Percentiles rank a stretch among this genome's conserved stretches.
These are phyloP conservation scores for Solanum infundibuliforme DNA, from an alignment of 257 asterid genomes.

Conservation along the genomic window DNA sequence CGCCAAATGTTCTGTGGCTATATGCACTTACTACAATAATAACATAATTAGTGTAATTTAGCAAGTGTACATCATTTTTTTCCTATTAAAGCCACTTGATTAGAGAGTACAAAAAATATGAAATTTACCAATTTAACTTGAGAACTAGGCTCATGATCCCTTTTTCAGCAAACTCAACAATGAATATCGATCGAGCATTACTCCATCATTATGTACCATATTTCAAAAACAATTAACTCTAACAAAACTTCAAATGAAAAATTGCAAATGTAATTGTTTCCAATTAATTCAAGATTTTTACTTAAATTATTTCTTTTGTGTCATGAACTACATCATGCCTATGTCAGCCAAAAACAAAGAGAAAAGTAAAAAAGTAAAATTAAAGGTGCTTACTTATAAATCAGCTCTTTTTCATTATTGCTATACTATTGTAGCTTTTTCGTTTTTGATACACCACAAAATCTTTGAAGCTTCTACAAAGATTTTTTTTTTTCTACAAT, in stretches of 20 bases:
- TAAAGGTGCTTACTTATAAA: background rate
- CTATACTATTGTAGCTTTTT: background rate
- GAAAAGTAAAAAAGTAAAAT: background rate
- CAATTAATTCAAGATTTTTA: background rate
- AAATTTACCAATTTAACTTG: background rate
- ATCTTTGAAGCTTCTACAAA: background rate
- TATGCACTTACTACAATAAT: too few species aligned
- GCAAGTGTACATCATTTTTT: accelerated
- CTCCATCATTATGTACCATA: background rate
- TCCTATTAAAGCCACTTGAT: background rate
- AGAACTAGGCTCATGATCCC: background rate
- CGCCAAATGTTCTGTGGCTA: too few species aligned
- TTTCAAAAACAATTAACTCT: background rate
- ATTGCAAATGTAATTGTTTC: background rate
- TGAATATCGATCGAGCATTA: background rate
- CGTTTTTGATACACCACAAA: background rate
- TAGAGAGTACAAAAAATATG: background rate
- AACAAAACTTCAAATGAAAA: background rate
- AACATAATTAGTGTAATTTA: too few species aligned
- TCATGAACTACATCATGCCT: background rate
- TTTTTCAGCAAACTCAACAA: background rate
- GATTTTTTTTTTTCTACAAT: background rate
- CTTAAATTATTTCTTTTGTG: background rate
- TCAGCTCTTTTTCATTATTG: background rate
- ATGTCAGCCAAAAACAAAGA: background rate